A percentile compares a stretch with the other conserved stretches of the same genome.
Conservation (phyloP, 768 basidiomycete species). For the Pisolithus orientalis region DNA sequence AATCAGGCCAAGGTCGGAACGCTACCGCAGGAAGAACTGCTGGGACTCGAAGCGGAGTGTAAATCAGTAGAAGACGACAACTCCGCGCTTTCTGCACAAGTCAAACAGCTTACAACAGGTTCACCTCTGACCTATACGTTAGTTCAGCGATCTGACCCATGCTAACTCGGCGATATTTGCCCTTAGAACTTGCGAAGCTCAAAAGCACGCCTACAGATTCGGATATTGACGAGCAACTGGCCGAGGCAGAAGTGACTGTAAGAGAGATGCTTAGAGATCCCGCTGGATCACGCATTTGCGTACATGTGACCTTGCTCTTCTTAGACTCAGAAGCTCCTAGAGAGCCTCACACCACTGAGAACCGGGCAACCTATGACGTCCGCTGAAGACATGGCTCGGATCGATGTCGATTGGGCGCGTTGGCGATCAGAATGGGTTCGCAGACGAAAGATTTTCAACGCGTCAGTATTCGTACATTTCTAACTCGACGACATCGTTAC, state of each 20-base stretch:
- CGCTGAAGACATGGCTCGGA: slow-evolving; percentile 56
- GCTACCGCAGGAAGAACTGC: slow-evolving; percentile 55
- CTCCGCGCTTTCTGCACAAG: slow-evolving; percentile 42
- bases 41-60: slow-evolving; percentile 53
- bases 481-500: not conserved
- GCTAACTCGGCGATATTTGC: slow-evolving; percentile 9
- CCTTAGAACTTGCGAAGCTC: slow-evolving; percentile 56
- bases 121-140: not conserved
- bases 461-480: slow-evolving; percentile 15
- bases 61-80: slow-evolving; percentile 55
- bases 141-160: not conserved
- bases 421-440: slow-evolving; percentile 81
- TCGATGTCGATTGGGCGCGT: slow-evolving; percentile 70
- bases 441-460: slow-evolving; percentile 62
- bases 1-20: slow-evolving; percentile 71
- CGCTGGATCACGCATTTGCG: slow-evolving; percentile 2
- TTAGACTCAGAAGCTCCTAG: slow-evolving; percentile 45
- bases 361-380: slow-evolving; percentile 60
- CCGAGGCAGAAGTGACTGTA: slow-evolving; percentile 49
- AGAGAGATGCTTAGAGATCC: slow-evolving; percentile 15
- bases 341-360: slow-evolving; percentile 58
- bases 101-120: slow-evolving; percentile 39
- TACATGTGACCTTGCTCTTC: not conserved
- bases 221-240: slow-evolving; percentile 53
- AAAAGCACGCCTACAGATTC: slow-evolving; percentile 63